Percentiles rank a stretch among this genome's conserved stretches.
Evolutionary conservation across 2,329 filamentous ascomycete species (phyloP).

Genomic region (Corinectria fuckeliana): DNA sequence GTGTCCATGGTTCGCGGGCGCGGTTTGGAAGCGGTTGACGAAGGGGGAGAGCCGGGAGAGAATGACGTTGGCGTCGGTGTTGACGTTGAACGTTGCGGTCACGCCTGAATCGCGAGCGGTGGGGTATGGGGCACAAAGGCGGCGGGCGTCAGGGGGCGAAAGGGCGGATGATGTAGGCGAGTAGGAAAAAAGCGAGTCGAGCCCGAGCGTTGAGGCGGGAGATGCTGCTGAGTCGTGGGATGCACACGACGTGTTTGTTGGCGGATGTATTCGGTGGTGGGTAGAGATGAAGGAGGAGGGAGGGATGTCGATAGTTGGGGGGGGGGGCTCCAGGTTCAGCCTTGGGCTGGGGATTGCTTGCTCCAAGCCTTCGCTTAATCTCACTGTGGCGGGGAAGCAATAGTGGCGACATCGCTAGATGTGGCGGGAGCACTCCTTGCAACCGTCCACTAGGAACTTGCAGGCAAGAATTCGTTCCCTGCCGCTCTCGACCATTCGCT

Average conservation of each 20-base stretch:
- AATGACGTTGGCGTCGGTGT: slow-evolving; percentile 35
- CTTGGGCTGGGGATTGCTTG: slow-evolving; percentile 26
- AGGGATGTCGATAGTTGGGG: slow-evolving; percentile 16
- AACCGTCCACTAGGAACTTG: too few species aligned
- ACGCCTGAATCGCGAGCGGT: slow-evolving; percentile 41
- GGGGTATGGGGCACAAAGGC: slow-evolving; percentile 40
- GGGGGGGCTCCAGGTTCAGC: slow-evolving; percentile 17
- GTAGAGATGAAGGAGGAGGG: slow-evolving; percentile 18
- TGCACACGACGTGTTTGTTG: slow-evolving; percentile 9
- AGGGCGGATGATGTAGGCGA: slow-evolving; percentile 20
- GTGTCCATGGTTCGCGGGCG: slow-evolving; percentile 74
- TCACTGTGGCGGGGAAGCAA: slow-evolving; percentile 18
- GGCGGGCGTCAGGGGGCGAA: slow-evolving; percentile 34
- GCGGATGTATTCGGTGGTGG: slow-evolving; percentile 11
- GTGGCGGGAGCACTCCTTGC: not conserved
- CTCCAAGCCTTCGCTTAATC: slow-evolving; percentile 18
- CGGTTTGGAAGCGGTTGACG: slow-evolving; percentile 23
- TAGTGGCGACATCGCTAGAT: slow-evolving; percentile 7
- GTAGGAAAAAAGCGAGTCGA: slow-evolving; percentile 1
- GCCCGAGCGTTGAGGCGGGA: not conserved
- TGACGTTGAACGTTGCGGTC: slow-evolving; percentile 43
- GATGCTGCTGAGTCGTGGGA: slow-evolving; percentile 9
- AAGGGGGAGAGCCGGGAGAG: slow-evolving; percentile 27
- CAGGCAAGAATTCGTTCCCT: too few species aligned
- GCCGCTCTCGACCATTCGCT: slow-evolving; percentile 1